Evolutionary conservation across 352 stramenopile genomes (phyloP).

Genomic region (Phytophthora colocasiae): DNA sequence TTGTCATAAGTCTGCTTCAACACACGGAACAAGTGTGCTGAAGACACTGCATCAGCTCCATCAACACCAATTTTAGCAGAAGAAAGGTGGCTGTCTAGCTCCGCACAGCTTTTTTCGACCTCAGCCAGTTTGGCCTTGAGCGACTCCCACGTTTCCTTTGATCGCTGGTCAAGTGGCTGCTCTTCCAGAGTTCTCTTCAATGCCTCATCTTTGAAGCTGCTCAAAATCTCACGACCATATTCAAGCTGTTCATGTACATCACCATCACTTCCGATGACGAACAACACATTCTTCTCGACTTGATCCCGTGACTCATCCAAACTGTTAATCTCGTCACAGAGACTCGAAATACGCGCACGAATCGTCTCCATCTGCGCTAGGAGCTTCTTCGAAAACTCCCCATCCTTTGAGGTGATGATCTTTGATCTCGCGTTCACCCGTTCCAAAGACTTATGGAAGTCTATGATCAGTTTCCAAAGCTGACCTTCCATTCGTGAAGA

Average conservation of each 20-base stretch:
- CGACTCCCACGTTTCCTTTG: constrained; percentile 56
- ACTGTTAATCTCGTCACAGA: constrained; percentile 62
- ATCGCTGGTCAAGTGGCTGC: constrained; percentile 74
- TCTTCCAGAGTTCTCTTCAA: constrained; percentile 70
- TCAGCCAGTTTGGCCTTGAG: constrained; percentile 59
- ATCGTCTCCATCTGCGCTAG: constrained; percentile 42
- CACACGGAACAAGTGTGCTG: constrained; percentile 67
- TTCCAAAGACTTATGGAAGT: constrained; percentile 70
- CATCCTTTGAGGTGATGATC: constrained; percentile 50
- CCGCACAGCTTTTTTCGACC: constrained; percentile 57
- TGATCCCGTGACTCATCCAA: constrained; percentile 66
- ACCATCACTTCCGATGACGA: constrained; percentile 79
- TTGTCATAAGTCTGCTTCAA: constrained; percentile 81
- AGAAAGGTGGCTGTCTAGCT: constrained; percentile 58
- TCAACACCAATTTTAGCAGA: constrained; percentile 40
- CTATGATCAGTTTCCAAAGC: constrained; percentile 75
- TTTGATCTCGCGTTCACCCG: constrained; percentile 53
- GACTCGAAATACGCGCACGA: constrained; percentile 40
- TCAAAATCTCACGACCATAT: constrained; percentile 73
- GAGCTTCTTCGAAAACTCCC: constrained; percentile 36
- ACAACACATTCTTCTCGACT: constrained; percentile 76
- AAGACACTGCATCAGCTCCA: constrained; percentile 33
- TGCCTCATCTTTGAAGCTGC: constrained; percentile 69
- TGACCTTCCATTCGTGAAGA: constrained; percentile 62
- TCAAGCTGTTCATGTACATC: constrained; percentile 82